Evolutionary conservation across 768 basidiomycete species (phyloP).

Genomic region (Mycena belliarum): DNA sequence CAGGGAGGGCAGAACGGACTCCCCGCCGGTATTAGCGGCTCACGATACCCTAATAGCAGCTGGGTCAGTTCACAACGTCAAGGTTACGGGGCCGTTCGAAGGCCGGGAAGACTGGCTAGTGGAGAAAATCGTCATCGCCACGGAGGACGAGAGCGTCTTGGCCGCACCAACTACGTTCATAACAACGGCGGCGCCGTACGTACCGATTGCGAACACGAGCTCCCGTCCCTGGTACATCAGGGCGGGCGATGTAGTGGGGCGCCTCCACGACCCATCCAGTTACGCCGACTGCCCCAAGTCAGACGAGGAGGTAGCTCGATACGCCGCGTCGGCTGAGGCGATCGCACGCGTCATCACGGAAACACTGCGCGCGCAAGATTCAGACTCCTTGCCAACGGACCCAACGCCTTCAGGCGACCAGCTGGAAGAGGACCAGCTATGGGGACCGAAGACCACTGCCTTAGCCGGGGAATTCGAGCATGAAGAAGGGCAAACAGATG

Average conservation of each 20-base stretch:
- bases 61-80: not conserved
- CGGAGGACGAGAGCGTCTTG: not conserved
- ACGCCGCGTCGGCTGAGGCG: not conserved
- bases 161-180: not conserved
- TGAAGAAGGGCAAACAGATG: slow-evolving; percentile 19
- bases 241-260: not conserved
- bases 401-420: not conserved
- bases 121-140: not conserved
- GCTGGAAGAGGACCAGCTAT: slow-evolving; percentile 5
- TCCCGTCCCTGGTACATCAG: not conserved
- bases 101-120: not conserved
- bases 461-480: slow-evolving; percentile 5
- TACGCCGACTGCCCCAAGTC: not conserved
- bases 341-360: not conserved
- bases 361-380: not conserved
- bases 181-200: not conserved
- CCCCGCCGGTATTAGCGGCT: not conserved
- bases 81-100: not conserved
- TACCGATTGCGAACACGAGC: not conserved
- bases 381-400: not conserved
- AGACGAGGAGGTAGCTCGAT: not conserved
- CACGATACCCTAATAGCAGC: not conserved
- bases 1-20: not conserved
- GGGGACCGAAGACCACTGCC: slow-evolving; percentile 27
- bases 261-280: not conserved